These are phyloP conservation scores for Alternaria sp. DNA, from an alignment of 2,329 filamentous ascomycete genomes.

Conservation along the genomic window DNA sequence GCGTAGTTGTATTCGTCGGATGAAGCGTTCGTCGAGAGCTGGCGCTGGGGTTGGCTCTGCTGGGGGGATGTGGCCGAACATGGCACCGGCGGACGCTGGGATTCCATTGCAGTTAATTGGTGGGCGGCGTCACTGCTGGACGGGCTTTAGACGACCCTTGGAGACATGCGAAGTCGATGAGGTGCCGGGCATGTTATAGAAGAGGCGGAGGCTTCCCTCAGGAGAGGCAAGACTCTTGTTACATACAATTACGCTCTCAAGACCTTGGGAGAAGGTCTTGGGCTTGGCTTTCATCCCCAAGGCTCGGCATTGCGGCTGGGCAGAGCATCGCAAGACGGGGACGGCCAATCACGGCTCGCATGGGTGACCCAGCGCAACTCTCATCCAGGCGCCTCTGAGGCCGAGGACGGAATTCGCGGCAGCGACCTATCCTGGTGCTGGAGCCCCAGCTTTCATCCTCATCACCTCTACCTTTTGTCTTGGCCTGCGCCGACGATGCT, in stretches of 20 bases:
- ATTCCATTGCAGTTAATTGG: slow-evolving; percentile 42
- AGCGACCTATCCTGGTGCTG: slow-evolving; percentile 17
- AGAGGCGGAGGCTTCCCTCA: slow-evolving; percentile 38
- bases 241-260: slow-evolving; percentile 44
- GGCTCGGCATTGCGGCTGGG: slow-evolving; percentile 38
- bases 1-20: slow-evolving; percentile 25
- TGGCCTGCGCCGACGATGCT: slow-evolving; percentile 19
- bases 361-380: slow-evolving; percentile 10
- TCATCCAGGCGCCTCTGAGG: slow-evolving; percentile 26
- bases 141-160: slow-evolving; percentile 37
- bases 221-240: slow-evolving; percentile 47
- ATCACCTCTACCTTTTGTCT: slow-evolving; percentile 8
- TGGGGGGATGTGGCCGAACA: slow-evolving; percentile 34
- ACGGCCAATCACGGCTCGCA: slow-evolving; percentile 33
- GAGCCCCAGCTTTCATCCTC: slow-evolving; percentile 6
- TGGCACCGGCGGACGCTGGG: slow-evolving; percentile 41
- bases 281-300: slow-evolving; percentile 42
- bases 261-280: slow-evolving; percentile 42
- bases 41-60: slow-evolving; percentile 25
- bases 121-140: slow-evolving; percentile 30
- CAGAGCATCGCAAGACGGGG: slow-evolving; percentile 17
- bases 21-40: slow-evolving; percentile 14
- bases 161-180: slow-evolving; percentile 29
- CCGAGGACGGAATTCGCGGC: slow-evolving; percentile 40
- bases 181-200: slow-evolving; percentile 48